These are phyloP conservation scores for Pseudozyma flocculosa DNA, from an alignment of 1,284 basidiomycete species.

Conservation along the genomic window DNA sequence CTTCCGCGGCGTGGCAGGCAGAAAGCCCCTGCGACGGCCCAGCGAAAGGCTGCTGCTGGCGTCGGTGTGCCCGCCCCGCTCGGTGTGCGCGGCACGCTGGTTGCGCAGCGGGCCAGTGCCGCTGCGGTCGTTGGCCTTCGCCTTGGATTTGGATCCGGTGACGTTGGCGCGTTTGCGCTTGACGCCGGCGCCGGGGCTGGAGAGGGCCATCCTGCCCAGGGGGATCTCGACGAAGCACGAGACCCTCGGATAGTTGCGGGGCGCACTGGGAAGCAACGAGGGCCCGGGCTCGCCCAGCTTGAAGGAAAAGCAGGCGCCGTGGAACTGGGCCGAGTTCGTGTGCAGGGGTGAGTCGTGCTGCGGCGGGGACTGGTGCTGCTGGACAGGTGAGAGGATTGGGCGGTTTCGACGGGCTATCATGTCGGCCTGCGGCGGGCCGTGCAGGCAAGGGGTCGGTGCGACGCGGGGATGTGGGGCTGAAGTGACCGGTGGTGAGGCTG, in stretches of 20 bases:
- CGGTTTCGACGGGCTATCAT: not conserved
- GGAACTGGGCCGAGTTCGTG: not conserved
- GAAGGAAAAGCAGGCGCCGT: not conserved
- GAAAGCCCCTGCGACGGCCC: not conserved
- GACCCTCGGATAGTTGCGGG: not conserved
- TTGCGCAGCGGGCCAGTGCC: too few species aligned
- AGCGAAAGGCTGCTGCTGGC: not conserved
- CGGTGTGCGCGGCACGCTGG: not conserved
- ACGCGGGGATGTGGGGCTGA: too few species aligned
- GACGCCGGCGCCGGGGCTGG: conserved; percentile 1
- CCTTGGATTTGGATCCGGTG: not conserved
- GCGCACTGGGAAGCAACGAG: not conserved
- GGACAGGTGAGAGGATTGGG: not conserved
- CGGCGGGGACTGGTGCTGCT: not conserved
- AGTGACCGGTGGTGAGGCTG: too few species aligned
- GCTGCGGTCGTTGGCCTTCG: not conserved
- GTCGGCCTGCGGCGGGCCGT: too few species aligned
- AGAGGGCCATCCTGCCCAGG: not conserved
- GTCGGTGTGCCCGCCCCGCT: not conserved
- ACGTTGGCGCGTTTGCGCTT: conserved; percentile 3
- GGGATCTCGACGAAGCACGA: conserved; percentile 2
- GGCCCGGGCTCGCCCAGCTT: not conserved
- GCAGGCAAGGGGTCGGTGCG: too few species aligned
- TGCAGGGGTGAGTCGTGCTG: not conserved
- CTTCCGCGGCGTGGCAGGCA: not conserved